Percentiles rank a stretch among this genome's conserved stretches.
Conservation (phyloP, 2,329 filamentous ascomycete species). For the Aureobasidium sp. region DNA sequence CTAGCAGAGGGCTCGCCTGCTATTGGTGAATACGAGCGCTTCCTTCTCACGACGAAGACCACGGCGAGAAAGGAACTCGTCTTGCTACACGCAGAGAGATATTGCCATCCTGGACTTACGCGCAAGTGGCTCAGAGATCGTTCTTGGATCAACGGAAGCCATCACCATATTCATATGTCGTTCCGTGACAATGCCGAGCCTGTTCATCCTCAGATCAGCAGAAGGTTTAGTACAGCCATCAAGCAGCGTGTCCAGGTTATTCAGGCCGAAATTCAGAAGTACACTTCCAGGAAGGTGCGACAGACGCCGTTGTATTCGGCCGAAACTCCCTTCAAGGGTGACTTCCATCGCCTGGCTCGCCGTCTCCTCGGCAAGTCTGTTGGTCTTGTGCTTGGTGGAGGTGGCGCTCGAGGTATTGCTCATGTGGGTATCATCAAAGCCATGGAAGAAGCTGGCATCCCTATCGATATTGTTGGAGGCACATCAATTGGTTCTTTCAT, state of each 20-base stretch:
- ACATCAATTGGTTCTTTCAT: slow-evolving; percentile 97
- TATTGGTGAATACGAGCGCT: slow-evolving; percentile 94
- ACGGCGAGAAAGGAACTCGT: slow-evolving; percentile 92
- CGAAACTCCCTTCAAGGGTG: slow-evolving; percentile 88
- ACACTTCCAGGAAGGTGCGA: slow-evolving; percentile 85
- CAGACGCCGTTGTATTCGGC: slow-evolving; percentile 85
- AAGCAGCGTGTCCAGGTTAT: slow-evolving; percentile 91
- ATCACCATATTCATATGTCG: slow-evolving; percentile 96
- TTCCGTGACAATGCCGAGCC: slow-evolving; percentile 72
- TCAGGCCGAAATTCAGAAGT: slow-evolving; percentile 96
- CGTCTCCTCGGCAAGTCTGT: slow-evolving; percentile 90
- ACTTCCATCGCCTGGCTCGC: slow-evolving; percentile 88
- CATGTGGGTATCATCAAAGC: slow-evolving; percentile 93
- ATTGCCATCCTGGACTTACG: slow-evolving; percentile 76
- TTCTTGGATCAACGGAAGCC: slow-evolving; percentile 96
- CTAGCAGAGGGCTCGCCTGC: slow-evolving; percentile 81
- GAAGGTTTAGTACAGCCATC: slow-evolving; percentile 74
- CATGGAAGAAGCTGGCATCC: slow-evolving; percentile 91
- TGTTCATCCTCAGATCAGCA: slow-evolving; percentile 66
- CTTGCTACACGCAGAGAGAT: slow-evolving; percentile 80
- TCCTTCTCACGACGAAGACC: slow-evolving; percentile 93
- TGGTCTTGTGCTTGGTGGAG: slow-evolving; percentile 86
- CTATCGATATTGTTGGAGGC: slow-evolving; percentile 89
- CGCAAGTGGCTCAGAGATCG: slow-evolving; percentile 81
- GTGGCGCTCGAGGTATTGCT: slow-evolving; percentile 83